Percentiles rank a stretch among this genome's conserved stretches.
These are phyloP conservation scores for Ogataea parapolymorpha DNA, from an alignment of 805 yeast species.

Conservation along the genomic window DNA sequence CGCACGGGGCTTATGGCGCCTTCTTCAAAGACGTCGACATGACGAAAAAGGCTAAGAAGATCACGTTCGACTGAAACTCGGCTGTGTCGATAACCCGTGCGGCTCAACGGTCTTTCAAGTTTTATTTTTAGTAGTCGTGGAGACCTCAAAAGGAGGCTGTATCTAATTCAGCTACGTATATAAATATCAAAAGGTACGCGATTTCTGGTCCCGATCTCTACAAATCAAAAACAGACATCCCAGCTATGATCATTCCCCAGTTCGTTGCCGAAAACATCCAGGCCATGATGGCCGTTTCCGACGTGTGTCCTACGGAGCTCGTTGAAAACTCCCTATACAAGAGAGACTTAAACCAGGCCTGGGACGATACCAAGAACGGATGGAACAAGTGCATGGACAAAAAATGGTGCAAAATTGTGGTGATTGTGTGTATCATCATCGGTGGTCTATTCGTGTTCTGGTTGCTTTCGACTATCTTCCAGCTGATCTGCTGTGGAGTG, in stretches of 20 bases:
- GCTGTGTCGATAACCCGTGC: constrained; percentile 3
- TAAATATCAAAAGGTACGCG: not conserved
- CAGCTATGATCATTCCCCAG: constrained; percentile 20
- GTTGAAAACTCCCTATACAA: constrained; percentile 13
- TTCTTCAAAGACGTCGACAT: constrained; percentile 91
- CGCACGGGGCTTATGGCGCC: constrained; percentile 97
- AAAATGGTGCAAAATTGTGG: constrained; percentile 69
- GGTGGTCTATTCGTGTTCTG: constrained; percentile 54
- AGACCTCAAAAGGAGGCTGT: constrained; percentile 14
- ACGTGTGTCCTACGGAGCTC: constrained; percentile 23
- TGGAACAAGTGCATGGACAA: constrained; percentile 85
- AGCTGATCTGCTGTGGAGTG: constrained; percentile 59
- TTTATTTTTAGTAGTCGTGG: constrained; percentile 6
- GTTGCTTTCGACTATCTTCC: constrained; percentile 51
- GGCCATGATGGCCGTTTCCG: constrained; percentile 9
- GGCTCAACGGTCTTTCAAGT: not conserved
- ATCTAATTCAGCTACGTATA: not conserved
- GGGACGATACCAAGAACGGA: constrained; percentile 15
- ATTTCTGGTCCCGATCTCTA: constrained; percentile 1
- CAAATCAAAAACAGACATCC: not conserved
- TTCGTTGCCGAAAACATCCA: constrained; percentile 20
- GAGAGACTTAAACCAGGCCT: constrained; percentile 11
- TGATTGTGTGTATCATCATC: constrained; percentile 66
- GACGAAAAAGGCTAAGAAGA: constrained; percentile 81
- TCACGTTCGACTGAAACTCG: constrained; percentile 59